Percentiles rank a stretch among this genome's conserved stretches.
These are phyloP conservation scores for Leersia perrieri DNA, from an alignment of 176 grass and related monocot species.

Conservation along the genomic window DNA sequence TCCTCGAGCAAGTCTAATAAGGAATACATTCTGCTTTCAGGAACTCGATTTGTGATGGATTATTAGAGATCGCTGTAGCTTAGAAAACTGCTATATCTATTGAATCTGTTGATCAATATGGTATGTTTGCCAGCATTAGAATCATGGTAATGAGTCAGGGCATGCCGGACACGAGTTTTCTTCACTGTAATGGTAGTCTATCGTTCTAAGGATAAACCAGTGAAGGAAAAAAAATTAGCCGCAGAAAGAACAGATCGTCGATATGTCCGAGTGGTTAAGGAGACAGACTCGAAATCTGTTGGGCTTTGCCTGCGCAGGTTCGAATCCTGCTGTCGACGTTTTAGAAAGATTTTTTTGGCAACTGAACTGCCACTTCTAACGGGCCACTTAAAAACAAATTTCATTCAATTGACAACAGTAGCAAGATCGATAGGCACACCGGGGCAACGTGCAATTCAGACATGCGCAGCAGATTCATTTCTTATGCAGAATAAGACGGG, in stretches of 20 bases:
- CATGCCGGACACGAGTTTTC: background rate
- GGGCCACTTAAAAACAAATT: too few species aligned
- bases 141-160: too few species aligned
- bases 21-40: background rate
- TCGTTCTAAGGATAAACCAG: too few species aligned
- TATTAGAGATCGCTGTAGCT: background rate
- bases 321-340: conserved; percentile 77
- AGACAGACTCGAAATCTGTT: conserved; percentile 99
- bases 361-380: too few species aligned
- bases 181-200: background rate
- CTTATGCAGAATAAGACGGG: too few species aligned
- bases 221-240: background rate
- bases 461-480: too few species aligned
- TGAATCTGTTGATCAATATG: background rate
- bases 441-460: too few species aligned
- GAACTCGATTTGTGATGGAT: background rate
- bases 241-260: background rate
- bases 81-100: background rate
- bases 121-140: too few species aligned
- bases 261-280: conserved; percentile 99
- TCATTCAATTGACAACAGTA: too few species aligned
- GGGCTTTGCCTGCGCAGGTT: conserved; percentile 88
- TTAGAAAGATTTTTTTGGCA: too few species aligned
- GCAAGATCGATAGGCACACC: too few species aligned
- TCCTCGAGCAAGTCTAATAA: conserved; percentile 7